Conservation (phyloP, 106 monocot species). For the Narthecium ossifragum region DNA sequence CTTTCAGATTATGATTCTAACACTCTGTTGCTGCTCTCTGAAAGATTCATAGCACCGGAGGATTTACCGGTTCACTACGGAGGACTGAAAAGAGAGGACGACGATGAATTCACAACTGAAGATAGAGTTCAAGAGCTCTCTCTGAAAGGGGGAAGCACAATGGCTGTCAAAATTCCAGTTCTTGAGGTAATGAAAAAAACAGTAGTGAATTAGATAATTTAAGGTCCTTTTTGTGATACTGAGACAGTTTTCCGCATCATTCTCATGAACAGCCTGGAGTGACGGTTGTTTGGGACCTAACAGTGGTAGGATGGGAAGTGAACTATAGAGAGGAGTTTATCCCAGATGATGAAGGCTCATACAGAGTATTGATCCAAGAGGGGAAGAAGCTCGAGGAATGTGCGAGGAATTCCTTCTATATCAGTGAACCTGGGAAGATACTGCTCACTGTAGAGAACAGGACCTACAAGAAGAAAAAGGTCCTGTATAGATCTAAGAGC, state of each 20-base stretch:
- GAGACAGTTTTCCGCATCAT: background rate
- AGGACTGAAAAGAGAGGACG: conserved; percentile 53
- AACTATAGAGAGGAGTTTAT: conserved; percentile 63
- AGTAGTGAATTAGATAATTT: background rate
- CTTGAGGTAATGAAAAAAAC: conserved; percentile 26
- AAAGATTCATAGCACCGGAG: conserved; percentile 55
- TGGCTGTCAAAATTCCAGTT: conserved; percentile 29
- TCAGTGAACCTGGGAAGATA: conserved; percentile 65
- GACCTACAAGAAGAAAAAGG: conserved; percentile 41
- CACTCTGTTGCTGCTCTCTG: background rate
- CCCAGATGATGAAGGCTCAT: conserved; percentile 74
- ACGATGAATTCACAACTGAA: conserved; percentile 36
- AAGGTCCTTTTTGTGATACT: background rate
- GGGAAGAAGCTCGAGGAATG: conserved; percentile 50
- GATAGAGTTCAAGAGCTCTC: conserved; percentile 27
- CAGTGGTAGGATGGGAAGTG: conserved; percentile 70
- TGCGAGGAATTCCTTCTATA: conserved; percentile 56
- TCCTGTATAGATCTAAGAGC: conserved; percentile 47
- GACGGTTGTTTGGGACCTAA: conserved; percentile 63
- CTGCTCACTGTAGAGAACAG: conserved; percentile 49
- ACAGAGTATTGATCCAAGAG: conserved; percentile 44
- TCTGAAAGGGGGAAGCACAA: conserved; percentile 20
- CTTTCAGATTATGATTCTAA: background rate
- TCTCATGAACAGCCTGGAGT: conserved; percentile 37
- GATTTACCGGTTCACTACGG: conserved; percentile 64